Base-by-base conservation (phyloP, 2,329 filamentous ascomycete species). In the Colletotrichum brevisporum region DNA sequence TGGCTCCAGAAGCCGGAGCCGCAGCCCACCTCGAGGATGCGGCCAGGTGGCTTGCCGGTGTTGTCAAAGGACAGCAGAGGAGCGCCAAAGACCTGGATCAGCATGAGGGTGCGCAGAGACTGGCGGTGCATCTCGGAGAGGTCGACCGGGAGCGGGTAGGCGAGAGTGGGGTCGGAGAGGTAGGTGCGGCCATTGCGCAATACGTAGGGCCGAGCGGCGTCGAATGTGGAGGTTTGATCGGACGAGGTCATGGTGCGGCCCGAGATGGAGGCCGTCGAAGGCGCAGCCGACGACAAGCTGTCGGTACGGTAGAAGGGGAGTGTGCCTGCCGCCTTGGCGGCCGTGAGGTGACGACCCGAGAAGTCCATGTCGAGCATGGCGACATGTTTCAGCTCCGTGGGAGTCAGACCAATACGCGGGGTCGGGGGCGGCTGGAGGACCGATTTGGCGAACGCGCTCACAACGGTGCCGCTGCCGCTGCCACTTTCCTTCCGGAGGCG, bases 1-100 rank as follows among this genome's bases (percentile, higher is more conserved):
- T 93, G 91, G 74, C 93, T 95, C 95, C 95, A 98, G 77, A 97
- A 93, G 26, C 90, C 95, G 21, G 92, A 92, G 18, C 95, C 95
- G 79, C 95, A 98, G 36, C 91, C 94, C 41, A 98, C 82, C 76
- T 98, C 95, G 26, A 98, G 85, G 31, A 98, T 91, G 72, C 90
- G 91, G 74, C 86, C 87, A 0, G 95, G 95, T 21, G 93, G 90
- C 54, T 89, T 89, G 36, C 85, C 84, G 13, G 45, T n/a, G 16
- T 27, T 65, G 2, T 39, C 18, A 1, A 92, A 91, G 9, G 91
- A 92, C 80, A 92, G 95, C 64, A 96, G 87, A 0, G 94, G 92
- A 12, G 90, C 90, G 52, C 94, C 94, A 75, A 96, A 94, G 41
- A 97, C 88, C 76, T 94, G 90, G 73, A 94, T 91, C 59, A 94